Percentiles rank a stretch among this genome's conserved stretches.
phyloP scores from a whole-genome alignment of 139 green algal species.

The Closterium sp. region DNA sequence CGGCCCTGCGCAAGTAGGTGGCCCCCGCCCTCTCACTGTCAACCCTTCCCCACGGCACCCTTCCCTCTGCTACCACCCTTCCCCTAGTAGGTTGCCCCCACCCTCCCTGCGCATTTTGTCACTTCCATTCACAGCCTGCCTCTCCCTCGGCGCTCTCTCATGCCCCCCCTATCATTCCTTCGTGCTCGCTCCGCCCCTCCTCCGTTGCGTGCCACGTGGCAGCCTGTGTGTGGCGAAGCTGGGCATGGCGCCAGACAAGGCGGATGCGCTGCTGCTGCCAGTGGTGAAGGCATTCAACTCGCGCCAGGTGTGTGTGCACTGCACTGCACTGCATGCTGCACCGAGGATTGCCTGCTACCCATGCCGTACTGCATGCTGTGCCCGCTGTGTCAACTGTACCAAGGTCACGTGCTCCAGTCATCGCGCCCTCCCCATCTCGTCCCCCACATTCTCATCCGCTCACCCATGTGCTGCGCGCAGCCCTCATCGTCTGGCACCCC shows the following conservation, averaged over 20 bases:
- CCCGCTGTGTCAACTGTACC: background rate
- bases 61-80: background rate
- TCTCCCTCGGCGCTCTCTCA: background rate
- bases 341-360: too few species aligned
- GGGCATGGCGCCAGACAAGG: slow-evolving; percentile 31
- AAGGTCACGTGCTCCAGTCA: too few species aligned
- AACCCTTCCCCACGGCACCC: too few species aligned
- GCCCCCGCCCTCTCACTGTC: background rate
- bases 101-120: background rate
- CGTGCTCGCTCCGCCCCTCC: background rate
- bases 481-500: background rate
- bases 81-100: background rate
- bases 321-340: background rate
- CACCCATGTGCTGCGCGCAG: too few species aligned
- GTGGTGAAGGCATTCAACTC: slow-evolving; percentile 43
- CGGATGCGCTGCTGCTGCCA: slow-evolving; percentile 47
- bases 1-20: slow-evolving; percentile 25
- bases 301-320: too few species aligned
- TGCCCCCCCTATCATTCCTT: background rate
- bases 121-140: background rate
- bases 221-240: slow-evolving; percentile 24
- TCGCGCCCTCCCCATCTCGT: too few species aligned
- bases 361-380: background rate
- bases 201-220: background rate
- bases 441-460: too few species aligned